Base-by-base conservation (phyloP, 495 filamentous ascomycete species). In the Bryoglossum gracile region DNA sequence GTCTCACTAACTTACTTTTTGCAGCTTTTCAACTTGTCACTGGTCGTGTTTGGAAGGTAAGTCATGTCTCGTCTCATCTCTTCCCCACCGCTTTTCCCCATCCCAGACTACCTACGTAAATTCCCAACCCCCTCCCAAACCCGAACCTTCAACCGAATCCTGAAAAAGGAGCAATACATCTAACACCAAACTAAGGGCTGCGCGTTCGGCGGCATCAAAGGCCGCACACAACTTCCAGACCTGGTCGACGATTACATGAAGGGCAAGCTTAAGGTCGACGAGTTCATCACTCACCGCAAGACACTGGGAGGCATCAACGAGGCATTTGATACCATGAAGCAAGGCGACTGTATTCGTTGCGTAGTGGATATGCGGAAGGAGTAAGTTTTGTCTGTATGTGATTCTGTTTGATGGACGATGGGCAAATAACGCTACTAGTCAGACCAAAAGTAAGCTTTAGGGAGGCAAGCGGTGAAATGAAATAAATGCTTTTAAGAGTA, bases 201-300 rank as follows among this genome's bases (percentile, higher is more conserved):
- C 63, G 92, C 92, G 21, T 98, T 98, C 60, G 92, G 92, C 55
- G 92, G 92, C 51, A 89, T 98, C 75, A 98, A 98, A 75, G 92
- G 92, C 51, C 89, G 92, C 58, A 80, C 85, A 22, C 92, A 98
- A 69, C 79, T 98, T 40, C 87, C 86, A 26, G 83, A 76, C 45
- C 80, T 98, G 22, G 90, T 98, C 4, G 74, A 82, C 44, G 94
- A 97, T 66, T 98, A 98, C 66, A 75, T 94, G 65, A 73, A 73
- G 19, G 89, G 89, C 53, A 77, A 85, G 60, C 78, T 98, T 61
- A 97, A 95, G 86, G 91, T 98, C 33, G 94, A 98, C 61, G 92
- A 98, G 73, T 97, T 97, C 75, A 97, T 98, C 69, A 98, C 92
- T 23, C 94, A 98, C 74, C 83, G 92, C 36, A 84, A 94, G 76